phyloP scores from a whole-genome alignment of 1,139 yeast genomes.

The Geotrichum siamense region DNA sequence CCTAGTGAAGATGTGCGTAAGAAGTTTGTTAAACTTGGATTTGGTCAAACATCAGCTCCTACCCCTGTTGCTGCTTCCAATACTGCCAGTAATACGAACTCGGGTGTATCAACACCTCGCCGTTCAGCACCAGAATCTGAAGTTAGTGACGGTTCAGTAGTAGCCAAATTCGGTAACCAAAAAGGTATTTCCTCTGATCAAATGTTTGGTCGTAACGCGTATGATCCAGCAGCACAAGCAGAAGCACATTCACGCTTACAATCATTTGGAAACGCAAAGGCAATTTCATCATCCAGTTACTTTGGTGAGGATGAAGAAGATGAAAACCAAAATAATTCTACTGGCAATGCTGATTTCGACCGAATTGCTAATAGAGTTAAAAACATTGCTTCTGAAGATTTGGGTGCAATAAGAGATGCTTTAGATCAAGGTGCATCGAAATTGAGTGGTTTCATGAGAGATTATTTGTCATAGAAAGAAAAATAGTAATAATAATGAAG shows the following conservation, averaged over 20 bases:
- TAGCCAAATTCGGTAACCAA: slow-evolving; percentile 72
- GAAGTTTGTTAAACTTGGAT: slow-evolving; percentile 32
- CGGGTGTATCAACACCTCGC: slow-evolving; percentile 8
- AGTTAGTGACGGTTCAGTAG: slow-evolving; percentile 31
- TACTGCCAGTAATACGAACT: neutral
- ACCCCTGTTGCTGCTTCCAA: slow-evolving; percentile 10
- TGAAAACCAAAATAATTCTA: slow-evolving; percentile 33
- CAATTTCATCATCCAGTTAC: slow-evolving; percentile 86
- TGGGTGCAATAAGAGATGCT: slow-evolving; percentile 85
- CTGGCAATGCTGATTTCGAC: slow-evolving; percentile 42
- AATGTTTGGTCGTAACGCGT: slow-evolving; percentile 80
- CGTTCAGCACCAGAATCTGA: slow-evolving; percentile 29
- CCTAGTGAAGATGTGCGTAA: slow-evolving; percentile 18
- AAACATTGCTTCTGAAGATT: slow-evolving; percentile 78
- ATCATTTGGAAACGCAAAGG: slow-evolving; percentile 74
- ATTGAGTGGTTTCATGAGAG: slow-evolving; percentile 76
- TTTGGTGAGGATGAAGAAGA: slow-evolving; percentile 75
- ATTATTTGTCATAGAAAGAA: slow-evolving; percentile 57
- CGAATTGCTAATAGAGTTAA: slow-evolving; percentile 58
- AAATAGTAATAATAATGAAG: too few relatives aligned
- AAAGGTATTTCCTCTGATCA: slow-evolving; percentile 96
- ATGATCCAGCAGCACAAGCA: slow-evolving; percentile 66
- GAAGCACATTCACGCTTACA: slow-evolving; percentile 78
- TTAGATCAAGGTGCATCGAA: slow-evolving; percentile 90
- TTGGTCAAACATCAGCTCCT: slow-evolving; percentile 32